Base-by-base conservation (phyloP, 2,329 filamentous ascomycete genomes). In the Coleophoma eucalyptorum region DNA sequence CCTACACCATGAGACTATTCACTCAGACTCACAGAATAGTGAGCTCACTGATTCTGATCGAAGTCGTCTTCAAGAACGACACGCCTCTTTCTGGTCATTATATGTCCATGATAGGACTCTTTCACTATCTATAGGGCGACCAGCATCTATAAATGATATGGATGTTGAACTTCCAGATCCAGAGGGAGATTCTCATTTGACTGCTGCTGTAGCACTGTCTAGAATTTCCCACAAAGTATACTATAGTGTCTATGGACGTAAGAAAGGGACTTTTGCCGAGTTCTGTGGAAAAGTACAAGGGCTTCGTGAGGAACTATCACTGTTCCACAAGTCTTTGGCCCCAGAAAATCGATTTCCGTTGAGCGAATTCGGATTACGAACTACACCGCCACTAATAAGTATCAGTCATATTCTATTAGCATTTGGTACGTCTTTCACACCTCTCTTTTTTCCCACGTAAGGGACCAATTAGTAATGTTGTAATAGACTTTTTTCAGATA, bases 41-140 rank as follows among this genome's bases (percentile, higher is more conserved):
- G 37, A n/a, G 19, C n/a, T 8, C 19, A n/a, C 37, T 10, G 21
- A 26, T 26, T 26, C 21, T 26, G 21, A 26, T 26, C 21, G 21
- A 26, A 26, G 21, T 7, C 21, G 40, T 33, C 26, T 42, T 41
- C 44, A 38, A 42, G 49, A 51, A 26, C 43, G 49, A 12, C 49
- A 34, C 21, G 44, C 49, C 10, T 48, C 49, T n/a, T 51, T 51
- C 37, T 48, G 45, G 49, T 48, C 49, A 5, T 33, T 51, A 42
- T 51, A 26, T 26, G 49, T 37, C 34, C 49, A 48, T 11, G 49
- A 51, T 16, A 31, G 49, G 34, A 51, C 48, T 15, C 35, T 48
- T 38, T 51, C 49, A 42, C 49, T 51, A 31, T 51, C 49, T n/a
- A 31, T 51, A 20, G 49, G 49, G 13, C 49, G 49, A 15, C 49